Percentiles rank a stretch among this genome's conserved stretches.
Conservation (phyloP, 306 rosid genomes). For the Abrus precatorius region DNA sequence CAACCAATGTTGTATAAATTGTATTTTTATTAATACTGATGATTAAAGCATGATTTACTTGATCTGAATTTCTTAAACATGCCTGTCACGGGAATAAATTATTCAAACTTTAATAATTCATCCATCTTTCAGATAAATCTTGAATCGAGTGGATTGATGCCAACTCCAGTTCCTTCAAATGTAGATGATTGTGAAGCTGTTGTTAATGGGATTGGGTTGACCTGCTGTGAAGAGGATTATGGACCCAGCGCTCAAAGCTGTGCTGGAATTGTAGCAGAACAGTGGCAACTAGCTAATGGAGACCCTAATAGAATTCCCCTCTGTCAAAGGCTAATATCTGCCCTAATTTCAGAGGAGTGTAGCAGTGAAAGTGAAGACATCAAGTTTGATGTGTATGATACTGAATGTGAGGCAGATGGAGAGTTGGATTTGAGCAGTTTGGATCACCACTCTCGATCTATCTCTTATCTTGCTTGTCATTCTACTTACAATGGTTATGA, state of each 20-base stretch:
- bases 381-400: conserved; percentile 59
- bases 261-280: conserved; percentile 60
- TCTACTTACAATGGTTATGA: conserved; percentile 67
- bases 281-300: conserved; percentile 55
- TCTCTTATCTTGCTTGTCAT: conserved; percentile 66
- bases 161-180: conserved; percentile 62
- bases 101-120: conserved; percentile 27
- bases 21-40: conserved; percentile 12
- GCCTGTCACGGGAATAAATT: conserved; percentile 13
- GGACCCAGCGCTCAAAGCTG: conserved; percentile 52
- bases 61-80: conserved; percentile 26
- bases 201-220: conserved; percentile 59
- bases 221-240: conserved; percentile 52
- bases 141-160: conserved; percentile 56
- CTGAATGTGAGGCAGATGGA: conserved; percentile 70
- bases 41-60: conserved; percentile 25
- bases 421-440: conserved; percentile 64
- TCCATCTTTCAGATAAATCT: conserved; percentile 65
- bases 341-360: conserved; percentile 80
- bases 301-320: conserved; percentile 72
- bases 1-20: conserved; percentile 29
- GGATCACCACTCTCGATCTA: conserved; percentile 56
- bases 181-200: conserved; percentile 57
- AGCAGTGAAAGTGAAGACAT: conserved; percentile 65
- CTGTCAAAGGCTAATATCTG: conserved; percentile 85